A percentile compares a stretch with the other conserved stretches of the same genome.
phyloP scores from a whole-genome alignment of 768 basidiomycete genomes.

The Termitomyces sp. region DNA sequence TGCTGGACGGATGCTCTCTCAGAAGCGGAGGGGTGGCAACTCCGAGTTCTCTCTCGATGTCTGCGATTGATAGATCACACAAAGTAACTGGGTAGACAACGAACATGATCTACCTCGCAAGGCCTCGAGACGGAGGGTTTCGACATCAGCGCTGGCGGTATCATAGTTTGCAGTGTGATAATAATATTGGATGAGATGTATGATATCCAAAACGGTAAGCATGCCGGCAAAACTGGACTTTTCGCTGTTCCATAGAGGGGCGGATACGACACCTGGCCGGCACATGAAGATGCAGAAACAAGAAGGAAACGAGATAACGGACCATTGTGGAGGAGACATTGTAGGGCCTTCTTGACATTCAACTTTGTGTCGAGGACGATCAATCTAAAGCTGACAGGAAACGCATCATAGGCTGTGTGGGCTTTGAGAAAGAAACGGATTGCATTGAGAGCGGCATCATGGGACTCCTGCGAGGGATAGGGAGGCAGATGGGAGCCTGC shows the following conservation, averaged over 20 bases:
- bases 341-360: slow-evolving; percentile 91
- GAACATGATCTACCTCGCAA: slow-evolving; percentile 59
- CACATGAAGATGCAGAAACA: slow-evolving; percentile 7
- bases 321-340: slow-evolving; percentile 84
- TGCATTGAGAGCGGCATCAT: slow-evolving; percentile 58
- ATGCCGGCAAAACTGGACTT: slow-evolving; percentile 92
- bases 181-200: slow-evolving; percentile 98
- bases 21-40: slow-evolving; percentile 91
- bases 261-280: slow-evolving; percentile 85
- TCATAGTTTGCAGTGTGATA: slow-evolving; percentile 85
- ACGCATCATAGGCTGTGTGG: slow-evolving; percentile 90
- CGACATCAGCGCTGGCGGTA: slow-evolving; percentile 84
- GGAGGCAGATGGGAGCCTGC: slow-evolving; percentile 56
- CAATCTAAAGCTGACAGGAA: slow-evolving; percentile 93
- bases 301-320: slow-evolving; percentile 5
- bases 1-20: slow-evolving; percentile 80
- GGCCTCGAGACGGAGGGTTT: slow-evolving; percentile 83
- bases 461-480: slow-evolving; percentile 49
- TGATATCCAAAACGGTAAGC: slow-evolving; percentile 99
- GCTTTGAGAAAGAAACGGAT: slow-evolving; percentile 83
- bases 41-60: slow-evolving; percentile 88
- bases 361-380: slow-evolving; percentile 96
- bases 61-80: slow-evolving; percentile 33
- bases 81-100: slow-evolving; percentile 1
- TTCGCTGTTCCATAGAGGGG: slow-evolving; percentile 97